Evolutionary conservation across 306 rosid species (phyloP).

Genomic region (Ormosia emarginata): DNA sequence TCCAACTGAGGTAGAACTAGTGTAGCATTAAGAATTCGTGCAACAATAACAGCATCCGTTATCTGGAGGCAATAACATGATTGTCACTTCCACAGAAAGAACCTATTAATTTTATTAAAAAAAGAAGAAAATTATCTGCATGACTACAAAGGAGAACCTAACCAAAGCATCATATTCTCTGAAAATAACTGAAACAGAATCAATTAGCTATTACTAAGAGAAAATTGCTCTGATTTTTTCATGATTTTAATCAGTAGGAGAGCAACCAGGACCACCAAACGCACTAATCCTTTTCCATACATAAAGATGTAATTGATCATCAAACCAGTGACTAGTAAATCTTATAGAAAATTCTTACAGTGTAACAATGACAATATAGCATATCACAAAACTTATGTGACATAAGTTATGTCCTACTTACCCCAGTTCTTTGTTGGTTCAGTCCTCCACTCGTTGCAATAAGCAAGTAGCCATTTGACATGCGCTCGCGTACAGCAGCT

Average conservation of each 20-base stretch:
- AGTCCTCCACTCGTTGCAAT: constrained; percentile 97
- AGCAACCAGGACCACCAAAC: neutral
- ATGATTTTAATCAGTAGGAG: neutral
- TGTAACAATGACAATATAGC: neutral
- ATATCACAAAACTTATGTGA: constrained; percentile 1
- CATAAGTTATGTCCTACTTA: constrained; percentile 34
- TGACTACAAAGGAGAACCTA: neutral
- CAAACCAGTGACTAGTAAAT: neutral
- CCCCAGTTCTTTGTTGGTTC: constrained; percentile 97
- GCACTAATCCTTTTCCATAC: neutral
- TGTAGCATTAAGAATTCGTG: constrained; percentile 95
- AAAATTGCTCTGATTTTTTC: neutral
- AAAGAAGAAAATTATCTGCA: neutral
- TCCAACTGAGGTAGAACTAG: constrained; percentile 95
- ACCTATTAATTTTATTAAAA: neutral
- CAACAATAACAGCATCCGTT: constrained; percentile 96
- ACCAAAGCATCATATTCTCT: constrained; percentile 13
- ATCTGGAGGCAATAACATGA: constrained; percentile 53
- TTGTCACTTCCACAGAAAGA: constrained; percentile 30
- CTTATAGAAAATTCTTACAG: neutral
- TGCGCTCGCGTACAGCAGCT: constrained; percentile 70
- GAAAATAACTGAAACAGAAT: neutral
- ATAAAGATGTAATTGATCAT: neutral
- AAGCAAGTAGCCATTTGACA: constrained; percentile 86
- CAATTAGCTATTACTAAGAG: neutral